Conservation (phyloP, 345 rosid species). For the Eutrema yunnanense region DNA sequence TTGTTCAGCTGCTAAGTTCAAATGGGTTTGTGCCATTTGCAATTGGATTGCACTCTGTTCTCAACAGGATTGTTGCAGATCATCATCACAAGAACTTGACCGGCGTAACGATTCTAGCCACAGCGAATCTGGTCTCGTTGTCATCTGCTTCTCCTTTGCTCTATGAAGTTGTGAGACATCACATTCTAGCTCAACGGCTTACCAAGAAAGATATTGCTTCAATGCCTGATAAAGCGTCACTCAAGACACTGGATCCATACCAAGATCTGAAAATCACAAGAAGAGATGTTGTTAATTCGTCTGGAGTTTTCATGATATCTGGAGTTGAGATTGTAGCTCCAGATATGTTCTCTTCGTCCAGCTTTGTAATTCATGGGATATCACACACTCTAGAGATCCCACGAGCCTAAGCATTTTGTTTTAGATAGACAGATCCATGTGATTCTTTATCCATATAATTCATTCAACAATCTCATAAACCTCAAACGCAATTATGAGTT, state of each 20-base stretch:
- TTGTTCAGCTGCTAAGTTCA: conserved; percentile 55
- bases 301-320: conserved; percentile 32
- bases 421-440: neutral
- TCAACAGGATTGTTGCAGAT: conserved; percentile 46
- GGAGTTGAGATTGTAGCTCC: conserved; percentile 49
- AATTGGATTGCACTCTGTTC: conserved; percentile 61
- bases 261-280: conserved; percentile 38
- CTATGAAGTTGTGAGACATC: conserved; percentile 50
- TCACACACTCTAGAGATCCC: conserved; percentile 37
- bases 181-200: conserved; percentile 43
- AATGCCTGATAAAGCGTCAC: conserved; percentile 36
- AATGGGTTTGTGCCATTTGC: conserved; percentile 71
- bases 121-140: conserved; percentile 42
- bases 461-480: no score
- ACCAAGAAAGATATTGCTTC: conserved; percentile 36
- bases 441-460: neutral
- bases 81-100: conserved; percentile 28
- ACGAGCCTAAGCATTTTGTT: conserved; percentile 5
- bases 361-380: conserved; percentile 56
- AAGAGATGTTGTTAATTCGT: conserved; percentile 13
- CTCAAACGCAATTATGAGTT: no score
- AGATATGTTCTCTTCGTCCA: conserved; percentile 43
- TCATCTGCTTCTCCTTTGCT: conserved; percentile 48
- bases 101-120: conserved; percentile 59
- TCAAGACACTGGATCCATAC: conserved; percentile 43